Percentiles rank a stretch among this genome's conserved stretches.
Conservation (phyloP, 2,329 filamentous ascomycete genomes). For the Neoscytalidium dimidiatum region DNA sequence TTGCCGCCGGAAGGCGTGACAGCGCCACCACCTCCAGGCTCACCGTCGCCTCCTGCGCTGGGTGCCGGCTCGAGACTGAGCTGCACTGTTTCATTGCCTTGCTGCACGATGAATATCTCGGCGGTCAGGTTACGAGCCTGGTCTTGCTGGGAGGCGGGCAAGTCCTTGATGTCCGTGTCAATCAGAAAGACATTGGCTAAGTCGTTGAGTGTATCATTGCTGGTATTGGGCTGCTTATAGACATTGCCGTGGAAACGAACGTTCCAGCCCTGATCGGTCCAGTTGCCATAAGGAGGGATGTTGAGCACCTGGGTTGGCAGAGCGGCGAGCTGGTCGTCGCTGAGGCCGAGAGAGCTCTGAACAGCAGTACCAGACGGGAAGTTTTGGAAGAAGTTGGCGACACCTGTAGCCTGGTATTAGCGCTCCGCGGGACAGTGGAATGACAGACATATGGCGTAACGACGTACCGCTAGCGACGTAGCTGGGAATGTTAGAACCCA, state of each 20-base stretch:
- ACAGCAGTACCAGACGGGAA: constrained; percentile 66
- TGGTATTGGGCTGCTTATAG: constrained; percentile 75
- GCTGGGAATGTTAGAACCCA: constrained; percentile 36
- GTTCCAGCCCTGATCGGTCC: constrained; percentile 76
- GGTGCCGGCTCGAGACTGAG: constrained; percentile 63
- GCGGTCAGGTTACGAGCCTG: constrained; percentile 74
- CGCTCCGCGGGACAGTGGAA: not conserved
- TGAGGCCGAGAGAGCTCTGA: constrained; percentile 61
- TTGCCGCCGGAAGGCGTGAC: constrained; percentile 59
- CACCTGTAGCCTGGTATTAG: constrained; percentile 36
- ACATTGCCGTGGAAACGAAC: constrained; percentile 77
- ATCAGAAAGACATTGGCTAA: constrained; percentile 72
- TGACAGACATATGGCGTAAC: not conserved
- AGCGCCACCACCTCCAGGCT: constrained; percentile 51
- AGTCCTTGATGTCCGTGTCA: constrained; percentile 60
- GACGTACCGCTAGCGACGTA: constrained; percentile 39
- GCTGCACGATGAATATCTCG: constrained; percentile 75
- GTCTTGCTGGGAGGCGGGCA: constrained; percentile 60
- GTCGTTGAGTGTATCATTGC: constrained; percentile 64
- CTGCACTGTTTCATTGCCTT: constrained; percentile 63
- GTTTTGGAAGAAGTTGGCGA: constrained; percentile 68
- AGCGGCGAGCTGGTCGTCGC: constrained; percentile 59
- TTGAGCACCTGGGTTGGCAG: constrained; percentile 72
- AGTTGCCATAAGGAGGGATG: constrained; percentile 69
- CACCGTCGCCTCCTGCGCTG: constrained; percentile 55